These are phyloP conservation scores for Diplosphaera chodatii DNA, from an alignment of 139 green algal species.

Conservation along the genomic window DNA sequence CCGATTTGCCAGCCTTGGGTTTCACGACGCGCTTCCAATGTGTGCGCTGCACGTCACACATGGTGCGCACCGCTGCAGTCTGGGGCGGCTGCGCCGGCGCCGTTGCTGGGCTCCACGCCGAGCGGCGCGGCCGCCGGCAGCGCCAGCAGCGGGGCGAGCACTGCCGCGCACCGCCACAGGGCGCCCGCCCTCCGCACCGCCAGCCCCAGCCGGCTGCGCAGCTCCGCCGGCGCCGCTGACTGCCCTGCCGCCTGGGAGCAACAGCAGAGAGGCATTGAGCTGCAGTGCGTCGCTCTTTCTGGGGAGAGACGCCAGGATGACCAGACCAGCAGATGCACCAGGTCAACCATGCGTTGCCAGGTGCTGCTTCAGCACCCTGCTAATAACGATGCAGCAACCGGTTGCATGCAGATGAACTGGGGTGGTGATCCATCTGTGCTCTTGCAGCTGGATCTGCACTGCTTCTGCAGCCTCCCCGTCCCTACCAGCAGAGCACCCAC, in stretches of 20 bases:
- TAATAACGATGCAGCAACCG: too few relatives aligned
- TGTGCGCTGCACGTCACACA: too few relatives aligned
- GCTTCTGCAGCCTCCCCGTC: too few relatives aligned
- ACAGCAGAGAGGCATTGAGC: not conserved
- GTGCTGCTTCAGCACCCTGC: too few relatives aligned
- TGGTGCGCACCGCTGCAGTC: not conserved
- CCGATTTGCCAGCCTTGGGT: too few relatives aligned
- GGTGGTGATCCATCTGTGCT: not conserved
- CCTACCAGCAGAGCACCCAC: too few relatives aligned
- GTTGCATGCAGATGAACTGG: too few relatives aligned
- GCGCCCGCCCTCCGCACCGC: slow-evolving; percentile 54
- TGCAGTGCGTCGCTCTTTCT: not conserved
- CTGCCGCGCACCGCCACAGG: slow-evolving; percentile 42
- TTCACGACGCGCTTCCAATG: too few relatives aligned
- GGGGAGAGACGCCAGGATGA: too few relatives aligned
- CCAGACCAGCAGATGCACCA: not conserved
- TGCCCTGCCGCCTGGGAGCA: not conserved
- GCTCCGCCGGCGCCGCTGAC: slow-evolving; percentile 14
- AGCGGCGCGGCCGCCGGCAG: slow-evolving; percentile 26
- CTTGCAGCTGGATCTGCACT: not conserved
- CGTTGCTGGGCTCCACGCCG: slow-evolving; percentile 13
- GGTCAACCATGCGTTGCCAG: not conserved
- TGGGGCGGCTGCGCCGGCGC: not conserved
- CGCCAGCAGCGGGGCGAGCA: slow-evolving; percentile 35
- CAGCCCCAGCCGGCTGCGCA: slow-evolving; percentile 41